Evolutionary conservation across 2,329 filamentous ascomycete species (phyloP).

Genomic region (Paecilomyces dactylethromorphus): DNA sequence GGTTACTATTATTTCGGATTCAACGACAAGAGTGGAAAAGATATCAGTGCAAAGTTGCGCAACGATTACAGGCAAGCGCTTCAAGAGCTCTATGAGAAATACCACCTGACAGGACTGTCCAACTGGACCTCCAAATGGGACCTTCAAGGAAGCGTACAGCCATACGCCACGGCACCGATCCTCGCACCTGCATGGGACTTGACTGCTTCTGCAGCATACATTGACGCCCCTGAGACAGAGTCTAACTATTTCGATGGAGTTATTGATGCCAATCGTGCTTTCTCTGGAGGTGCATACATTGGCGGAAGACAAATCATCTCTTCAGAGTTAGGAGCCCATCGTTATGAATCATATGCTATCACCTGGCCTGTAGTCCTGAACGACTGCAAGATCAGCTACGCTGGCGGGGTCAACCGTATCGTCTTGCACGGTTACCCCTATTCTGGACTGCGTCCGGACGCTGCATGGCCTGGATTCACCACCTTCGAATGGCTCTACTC

Average conservation of each 20-base stretch:
- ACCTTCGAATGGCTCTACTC: background rate
- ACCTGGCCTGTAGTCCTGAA: background rate
- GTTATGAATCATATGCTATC: background rate
- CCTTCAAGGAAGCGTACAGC: background rate
- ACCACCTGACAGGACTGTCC: background rate
- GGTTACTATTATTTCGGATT: background rate
- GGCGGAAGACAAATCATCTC: background rate
- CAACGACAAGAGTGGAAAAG: background rate
- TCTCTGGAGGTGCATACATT: background rate
- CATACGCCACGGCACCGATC: background rate
- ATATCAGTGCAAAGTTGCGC: background rate
- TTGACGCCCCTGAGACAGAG: slow-evolving; percentile 1
- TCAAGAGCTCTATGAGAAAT: background rate
- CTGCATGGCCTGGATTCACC: background rate
- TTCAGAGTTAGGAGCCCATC: background rate
- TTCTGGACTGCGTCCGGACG: background rate
- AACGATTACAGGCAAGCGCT: background rate
- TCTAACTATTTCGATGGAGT: slow-evolving; percentile 1
- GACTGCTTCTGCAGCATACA: background rate
- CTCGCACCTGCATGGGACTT: background rate
- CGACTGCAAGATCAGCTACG: background rate
- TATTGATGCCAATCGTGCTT: background rate
- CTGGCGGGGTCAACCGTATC: background rate
- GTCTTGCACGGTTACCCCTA: background rate
- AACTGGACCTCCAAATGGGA: background rate